A percentile compares a stretch with the other conserved stretches of the same genome.
phyloP scores from a whole-genome alignment of 192 early-diverging fungal genomes.

The Entophlyctis helioformis region DNA sequence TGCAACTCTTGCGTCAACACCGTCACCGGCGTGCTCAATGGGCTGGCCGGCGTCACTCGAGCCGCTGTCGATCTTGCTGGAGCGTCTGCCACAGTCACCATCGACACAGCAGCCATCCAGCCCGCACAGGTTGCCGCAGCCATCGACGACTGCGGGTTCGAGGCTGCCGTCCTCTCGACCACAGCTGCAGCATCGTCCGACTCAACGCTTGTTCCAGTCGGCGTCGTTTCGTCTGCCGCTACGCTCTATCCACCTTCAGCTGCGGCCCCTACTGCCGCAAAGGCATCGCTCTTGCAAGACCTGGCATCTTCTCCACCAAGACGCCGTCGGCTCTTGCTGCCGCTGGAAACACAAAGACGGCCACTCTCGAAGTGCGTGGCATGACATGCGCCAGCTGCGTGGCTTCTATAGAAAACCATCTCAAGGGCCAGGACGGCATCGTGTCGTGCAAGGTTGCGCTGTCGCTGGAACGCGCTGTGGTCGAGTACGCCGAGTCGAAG shows the following conservation, averaged over 20 bases:
- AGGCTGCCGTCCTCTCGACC: conserved; percentile 17
- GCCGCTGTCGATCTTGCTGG: conserved; percentile 42
- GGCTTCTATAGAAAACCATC: conserved; percentile 61
- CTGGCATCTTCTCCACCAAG: no score
- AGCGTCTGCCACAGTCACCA: conserved; percentile 42
- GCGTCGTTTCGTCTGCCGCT: no score
- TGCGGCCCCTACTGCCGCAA: no score
- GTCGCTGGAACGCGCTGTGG: conserved; percentile 67
- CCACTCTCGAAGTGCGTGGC: conserved; percentile 58
- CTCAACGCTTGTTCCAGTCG: no score
- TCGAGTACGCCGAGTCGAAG: conserved; percentile 43
- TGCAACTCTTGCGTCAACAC: conserved; percentile 72
- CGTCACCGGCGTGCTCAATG: conserved; percentile 43
- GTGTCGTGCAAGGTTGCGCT: conserved; percentile 69
- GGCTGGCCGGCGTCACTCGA: conserved; percentile 33
- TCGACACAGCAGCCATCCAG: conserved; percentile 21
- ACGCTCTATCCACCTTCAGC: no score
- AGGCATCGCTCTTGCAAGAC: no score
- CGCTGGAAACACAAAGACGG: background rate
- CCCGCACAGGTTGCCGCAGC: conserved; percentile 31
- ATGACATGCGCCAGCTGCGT: conserved; percentile 98
- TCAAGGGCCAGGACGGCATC: conserved; percentile 50
- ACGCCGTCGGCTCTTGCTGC: no score
- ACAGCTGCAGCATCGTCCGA: no score
- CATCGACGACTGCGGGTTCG: conserved; percentile 65